Evolutionary conservation across 495 filamentous ascomycete species (phyloP).

Genomic region (Penicillium alfredii): DNA sequence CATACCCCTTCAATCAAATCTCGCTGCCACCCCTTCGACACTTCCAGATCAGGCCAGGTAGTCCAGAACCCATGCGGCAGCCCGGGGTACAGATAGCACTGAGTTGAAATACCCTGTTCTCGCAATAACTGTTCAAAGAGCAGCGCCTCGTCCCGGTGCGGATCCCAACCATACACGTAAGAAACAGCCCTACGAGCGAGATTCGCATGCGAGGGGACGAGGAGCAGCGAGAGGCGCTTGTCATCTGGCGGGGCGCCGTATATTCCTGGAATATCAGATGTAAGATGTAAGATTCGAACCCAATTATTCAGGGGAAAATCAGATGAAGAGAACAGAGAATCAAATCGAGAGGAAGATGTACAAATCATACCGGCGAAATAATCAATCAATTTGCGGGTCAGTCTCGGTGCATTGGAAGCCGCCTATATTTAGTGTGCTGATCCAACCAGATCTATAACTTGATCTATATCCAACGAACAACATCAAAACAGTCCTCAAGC

Average conservation of each 20-base stretch:
- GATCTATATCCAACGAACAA: constrained; percentile 15
- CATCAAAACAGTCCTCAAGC: constrained; percentile 47
- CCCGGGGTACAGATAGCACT: constrained; percentile 34
- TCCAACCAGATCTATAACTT: not conserved
- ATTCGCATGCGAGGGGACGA: constrained; percentile 12
- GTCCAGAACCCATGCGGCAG: constrained; percentile 42
- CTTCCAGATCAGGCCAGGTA: constrained; percentile 16
- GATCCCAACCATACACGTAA: constrained; percentile 36
- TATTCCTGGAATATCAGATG: too few relatives aligned
- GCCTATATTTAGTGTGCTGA: not conserved
- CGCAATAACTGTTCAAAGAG: constrained; percentile 37
- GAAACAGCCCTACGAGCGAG: constrained; percentile 21
- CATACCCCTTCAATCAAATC: too few relatives aligned
- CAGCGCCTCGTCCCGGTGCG: constrained; percentile 35
- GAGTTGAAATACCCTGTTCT: constrained; percentile 29
- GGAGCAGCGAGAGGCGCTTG: constrained; percentile 9
- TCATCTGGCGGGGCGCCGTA: constrained; percentile 12
- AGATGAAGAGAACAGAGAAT: too few relatives aligned
- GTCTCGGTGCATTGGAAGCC: constrained; percentile 1
- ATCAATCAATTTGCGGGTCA: constrained; percentile 9
- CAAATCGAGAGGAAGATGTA: too few relatives aligned
- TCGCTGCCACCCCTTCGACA: too few relatives aligned
- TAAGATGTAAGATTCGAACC: too few relatives aligned
- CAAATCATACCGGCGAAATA: too few relatives aligned
- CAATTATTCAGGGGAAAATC: too few relatives aligned